Evolutionary conservation across 768 basidiomycete species (phyloP), one percentile per base, ranked within the genome.

Genomic region (Trametes coccinea): DNA sequence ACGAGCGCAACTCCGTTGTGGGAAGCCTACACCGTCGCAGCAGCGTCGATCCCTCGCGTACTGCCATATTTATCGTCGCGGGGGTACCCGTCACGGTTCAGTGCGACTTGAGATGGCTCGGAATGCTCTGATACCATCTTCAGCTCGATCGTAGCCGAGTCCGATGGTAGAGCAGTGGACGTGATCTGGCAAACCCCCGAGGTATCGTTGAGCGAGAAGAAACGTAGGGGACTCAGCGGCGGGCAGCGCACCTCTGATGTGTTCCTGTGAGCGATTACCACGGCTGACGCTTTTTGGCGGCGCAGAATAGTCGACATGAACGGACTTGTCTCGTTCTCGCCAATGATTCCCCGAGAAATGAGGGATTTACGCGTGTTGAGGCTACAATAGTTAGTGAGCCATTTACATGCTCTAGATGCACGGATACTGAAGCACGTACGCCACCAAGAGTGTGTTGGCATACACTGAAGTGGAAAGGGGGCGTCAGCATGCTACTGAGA

Each of bases 291-390:
- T 16, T 43, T 43, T 14, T 43, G 41, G 13, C 41, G 29, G 27
- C 48, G 48, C 48, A 37, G 17, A 31, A 56, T 27, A 5, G 55
- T 56, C 22, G 45, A 14, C 31, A 31, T 39, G 37, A 56, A 56
- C 2, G 56, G 48, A 4, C 17, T 46, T 2, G 31, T 44, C 11
- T 52, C 51, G 22, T 34, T 50, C 2, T 45, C 30, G 7, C 53
- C 53, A 3, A 40, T 29, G 33, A 59, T 41, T n/a, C 50, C 58
- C 2, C 50, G 51, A 3, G 44, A 10, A 9, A 47, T 17, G 40
- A 59, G 45, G 17, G 51, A 53, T 14, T 53, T 41, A 4, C 58
- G 58, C 11, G 58, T 52, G 34, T 59, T 59, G 27, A 59, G 50
- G 22, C 58, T 59, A 49, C 5, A 14, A 6, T 16, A 6, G 30